Evolutionary conservation across 2,329 filamentous ascomycete genomes (phyloP).

Genomic region (Aureobasidium sp.): DNA sequence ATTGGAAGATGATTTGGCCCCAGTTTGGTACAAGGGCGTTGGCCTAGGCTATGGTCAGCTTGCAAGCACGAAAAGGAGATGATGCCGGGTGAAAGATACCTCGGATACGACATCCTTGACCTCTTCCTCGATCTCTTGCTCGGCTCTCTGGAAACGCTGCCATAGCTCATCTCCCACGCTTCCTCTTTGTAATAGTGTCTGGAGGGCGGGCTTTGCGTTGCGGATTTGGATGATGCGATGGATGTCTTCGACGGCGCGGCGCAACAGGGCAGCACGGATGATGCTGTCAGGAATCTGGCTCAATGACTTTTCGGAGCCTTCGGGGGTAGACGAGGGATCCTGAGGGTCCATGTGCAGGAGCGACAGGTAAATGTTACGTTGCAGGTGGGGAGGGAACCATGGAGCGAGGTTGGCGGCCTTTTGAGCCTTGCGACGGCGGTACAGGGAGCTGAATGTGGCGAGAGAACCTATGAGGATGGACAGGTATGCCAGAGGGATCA

Average conservation of each 20-base stretch:
- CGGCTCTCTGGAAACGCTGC: conserved; percentile 83
- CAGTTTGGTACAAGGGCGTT: conserved; percentile 83
- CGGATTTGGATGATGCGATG: conserved; percentile 83
- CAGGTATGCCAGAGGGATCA: conserved; percentile 84
- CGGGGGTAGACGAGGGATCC: conserved; percentile 35
- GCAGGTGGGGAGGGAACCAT: conserved; percentile 87
- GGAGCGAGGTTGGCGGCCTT: conserved; percentile 80
- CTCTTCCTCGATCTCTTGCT: conserved; percentile 97
- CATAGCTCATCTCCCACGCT: conserved; percentile 94
- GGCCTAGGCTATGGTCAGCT: conserved; percentile 52
- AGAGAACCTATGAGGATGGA: conserved; percentile 80
- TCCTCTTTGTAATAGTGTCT: conserved; percentile 74
- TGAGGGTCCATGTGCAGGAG: conserved; percentile 69
- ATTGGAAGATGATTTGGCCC: conserved; percentile 95
- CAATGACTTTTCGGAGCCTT: conserved; percentile 56
- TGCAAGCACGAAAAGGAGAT: not conserved
- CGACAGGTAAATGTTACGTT: conserved; percentile 90
- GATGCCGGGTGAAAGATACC: conserved; percentile 44
- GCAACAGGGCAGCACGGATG: conserved; percentile 78
- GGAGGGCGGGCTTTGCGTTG: conserved; percentile 79
- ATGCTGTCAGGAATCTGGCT: conserved; percentile 73
- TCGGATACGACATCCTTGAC: conserved; percentile 88
- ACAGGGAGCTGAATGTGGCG: conserved; percentile 85
- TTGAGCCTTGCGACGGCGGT: conserved; percentile 79
- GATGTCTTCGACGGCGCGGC: conserved; percentile 88